Evolutionary conservation across 371 early-diverging fungal species (phyloP), one percentile per base, ranked within the genome.

Genomic region (Rhizopus microsporus): DNA sequence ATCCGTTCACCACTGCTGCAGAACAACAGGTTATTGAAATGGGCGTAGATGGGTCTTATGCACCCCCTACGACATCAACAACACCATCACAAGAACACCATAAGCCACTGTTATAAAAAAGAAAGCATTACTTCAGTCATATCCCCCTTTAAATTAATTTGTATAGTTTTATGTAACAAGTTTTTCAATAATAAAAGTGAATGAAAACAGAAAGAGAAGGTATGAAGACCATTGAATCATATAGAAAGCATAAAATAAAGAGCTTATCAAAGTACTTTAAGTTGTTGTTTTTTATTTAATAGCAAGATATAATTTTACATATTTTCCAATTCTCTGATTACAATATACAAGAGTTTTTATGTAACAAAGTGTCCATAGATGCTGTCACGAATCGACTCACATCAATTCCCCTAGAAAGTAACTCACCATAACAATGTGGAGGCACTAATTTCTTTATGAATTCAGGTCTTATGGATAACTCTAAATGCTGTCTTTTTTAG

Each of bases 381-480:
- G 71, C 72, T 13, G 75, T 74, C 38, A 60, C 60, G 54, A 76
- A 74, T 15, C 62, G 52, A 23, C 75, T 49, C 4, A 78, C 54
- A 54, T 72, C 63, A 34, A 77, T 77, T 52, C 69, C 76, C 60
- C 65, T 63, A 9, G 80, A 75, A 7, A 69, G 60, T 16, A 87
- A 67, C 44, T 75, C 80, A 30, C 79, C 67, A 51, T 83, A 76
- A 32, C 80, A 80, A 52, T 87, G 87, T 8, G 81, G 67, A 38
- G 90, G 90, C 23, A 88, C 82, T 42, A 89, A 74, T 48, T 71
- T 68, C 16, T 71, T 80, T 51, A 75, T 81, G 57, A 86, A 67
- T 57, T 85, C 77, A 51, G 75, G 75, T 58, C 77, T 69, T 47
- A 82, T 74, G 12, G 76, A 69, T 56, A 80, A 61, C 59, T 78